These are phyloP conservation scores for Podosphaera fusca DNA, from an alignment of 2,329 filamentous ascomycete genomes.

Conservation along the genomic window DNA sequence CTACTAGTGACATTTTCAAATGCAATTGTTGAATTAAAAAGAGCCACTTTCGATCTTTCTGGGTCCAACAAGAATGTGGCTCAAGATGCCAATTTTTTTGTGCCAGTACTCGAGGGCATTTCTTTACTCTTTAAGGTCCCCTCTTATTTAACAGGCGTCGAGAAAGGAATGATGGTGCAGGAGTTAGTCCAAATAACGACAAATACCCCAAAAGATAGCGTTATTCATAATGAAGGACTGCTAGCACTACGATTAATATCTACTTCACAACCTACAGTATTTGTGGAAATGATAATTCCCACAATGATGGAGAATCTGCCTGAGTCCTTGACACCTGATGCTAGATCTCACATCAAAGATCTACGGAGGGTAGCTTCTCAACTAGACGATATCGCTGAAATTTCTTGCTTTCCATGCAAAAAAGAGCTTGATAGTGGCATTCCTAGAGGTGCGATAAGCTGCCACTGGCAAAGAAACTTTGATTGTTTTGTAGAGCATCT, in stretches of 20 bases:
- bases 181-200: constrained; percentile 9
- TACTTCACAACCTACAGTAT: constrained; percentile 7
- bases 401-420: constrained; percentile 8
- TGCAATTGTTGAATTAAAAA: neutral
- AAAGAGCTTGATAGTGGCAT: constrained; percentile 1
- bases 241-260: constrained; percentile 10
- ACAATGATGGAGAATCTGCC: constrained; percentile 11
- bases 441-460: constrained; percentile 1
- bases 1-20: constrained; percentile 8
- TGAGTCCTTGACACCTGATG: constrained; percentile 2
- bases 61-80: neutral
- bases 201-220: constrained; percentile 3
- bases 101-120: constrained; percentile 11
- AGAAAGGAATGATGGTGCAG: constrained; percentile 10
- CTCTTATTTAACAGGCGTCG: constrained; percentile 7
- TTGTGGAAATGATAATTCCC: constrained; percentile 9
- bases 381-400: constrained; percentile 8
- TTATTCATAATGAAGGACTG: constrained; percentile 8
- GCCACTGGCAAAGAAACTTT: constrained; percentile 9
- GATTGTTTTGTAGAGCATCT: constrained; percentile 7
- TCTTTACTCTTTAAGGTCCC: constrained; percentile 9
- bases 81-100: constrained; percentile 6
- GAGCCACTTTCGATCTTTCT: neutral
- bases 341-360: constrained; percentile 1
- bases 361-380: constrained; percentile 4